Percentiles rank a stretch among this genome's conserved stretches.
These are phyloP conservation scores for Lasiosphaeriaceae sp. DNA, from an alignment of 495 filamentous ascomycete species.

Conservation along the genomic window DNA sequence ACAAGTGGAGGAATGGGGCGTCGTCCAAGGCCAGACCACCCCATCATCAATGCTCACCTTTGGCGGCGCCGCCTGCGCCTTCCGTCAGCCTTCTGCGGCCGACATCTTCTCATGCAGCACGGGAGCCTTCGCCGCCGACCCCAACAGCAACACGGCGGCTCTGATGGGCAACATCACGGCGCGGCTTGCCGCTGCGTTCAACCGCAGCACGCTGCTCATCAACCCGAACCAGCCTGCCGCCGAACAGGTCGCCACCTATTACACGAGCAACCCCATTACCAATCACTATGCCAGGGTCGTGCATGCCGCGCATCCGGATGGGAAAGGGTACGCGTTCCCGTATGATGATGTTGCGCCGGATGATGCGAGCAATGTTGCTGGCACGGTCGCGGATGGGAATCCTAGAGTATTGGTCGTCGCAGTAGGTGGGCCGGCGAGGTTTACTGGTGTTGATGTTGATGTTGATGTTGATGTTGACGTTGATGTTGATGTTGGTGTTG, in stretches of 20 bases:
- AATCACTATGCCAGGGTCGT: conserved; percentile 71
- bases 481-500: not conserved
- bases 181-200: conserved; percentile 64
- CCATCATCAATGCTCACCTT: conserved; percentile 48
- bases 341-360: conserved; percentile 70
- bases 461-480: no score
- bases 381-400: conserved; percentile 54
- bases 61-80: conserved; percentile 41
- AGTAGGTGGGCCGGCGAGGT: conserved; percentile 43
- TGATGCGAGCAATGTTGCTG: conserved; percentile 55
- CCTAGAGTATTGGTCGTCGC: conserved; percentile 58
- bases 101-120: conserved; percentile 71
- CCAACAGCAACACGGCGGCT: conserved; percentile 30
- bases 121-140: conserved; percentile 70
- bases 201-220: conserved; percentile 58
- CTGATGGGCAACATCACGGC: conserved; percentile 54
- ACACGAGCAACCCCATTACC: conserved; percentile 48
- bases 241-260: conserved; percentile 45
- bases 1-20: conserved; percentile 46
- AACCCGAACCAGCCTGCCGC: conserved; percentile 48
- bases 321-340: conserved; percentile 69
- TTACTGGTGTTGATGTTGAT: not conserved
- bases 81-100: conserved; percentile 51
- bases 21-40: conserved; percentile 48
- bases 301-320: conserved; percentile 58